Conservation (phyloP, 148 eudicot genomes). For the Persicaria tinctoria region DNA sequence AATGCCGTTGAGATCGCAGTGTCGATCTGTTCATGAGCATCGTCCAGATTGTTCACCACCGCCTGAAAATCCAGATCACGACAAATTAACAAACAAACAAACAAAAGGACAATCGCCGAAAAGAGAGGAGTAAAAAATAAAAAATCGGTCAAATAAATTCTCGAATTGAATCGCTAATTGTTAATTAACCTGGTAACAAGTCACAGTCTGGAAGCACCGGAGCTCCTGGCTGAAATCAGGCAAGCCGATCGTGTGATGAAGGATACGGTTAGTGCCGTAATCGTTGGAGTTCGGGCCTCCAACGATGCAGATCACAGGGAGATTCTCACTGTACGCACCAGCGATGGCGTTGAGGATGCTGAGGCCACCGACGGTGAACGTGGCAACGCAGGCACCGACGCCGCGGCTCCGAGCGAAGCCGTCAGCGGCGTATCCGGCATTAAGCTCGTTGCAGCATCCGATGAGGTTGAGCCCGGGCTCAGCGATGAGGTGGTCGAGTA, state of each 20-base stretch:
- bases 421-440: slow-evolving; percentile 94
- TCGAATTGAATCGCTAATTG: background rate
- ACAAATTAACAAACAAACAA: background rate
- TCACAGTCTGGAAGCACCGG: slow-evolving; percentile 63
- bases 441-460: slow-evolving; percentile 97
- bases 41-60: slow-evolving; percentile 71
- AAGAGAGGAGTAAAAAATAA: background rate
- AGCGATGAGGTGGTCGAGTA: slow-evolving; percentile 71
- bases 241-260: slow-evolving; percentile 71
- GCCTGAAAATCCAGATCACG: slow-evolving; percentile 31
- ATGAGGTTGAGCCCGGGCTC: slow-evolving; percentile 60
- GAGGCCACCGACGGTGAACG: slow-evolving; percentile 86
- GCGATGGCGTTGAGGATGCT: slow-evolving; percentile 81
- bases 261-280: slow-evolving; percentile 62
- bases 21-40: slow-evolving; percentile 70
- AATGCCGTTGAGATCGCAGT: slow-evolving; percentile 75
- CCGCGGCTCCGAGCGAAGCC: slow-evolving; percentile 74
- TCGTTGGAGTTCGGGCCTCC: slow-evolving; percentile 90
- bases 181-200: slow-evolving; percentile 64
- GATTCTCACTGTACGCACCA: slow-evolving; percentile 81
- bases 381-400: slow-evolving; percentile 78
- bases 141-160: background rate
- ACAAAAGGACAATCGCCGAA: background rate
- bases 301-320: slow-evolving; percentile 71
- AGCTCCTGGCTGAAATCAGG: slow-evolving; percentile 82